Base-by-base conservation (phyloP, 2,329 filamentous ascomycete species). In the Cladobotryum mycophilum region DNA sequence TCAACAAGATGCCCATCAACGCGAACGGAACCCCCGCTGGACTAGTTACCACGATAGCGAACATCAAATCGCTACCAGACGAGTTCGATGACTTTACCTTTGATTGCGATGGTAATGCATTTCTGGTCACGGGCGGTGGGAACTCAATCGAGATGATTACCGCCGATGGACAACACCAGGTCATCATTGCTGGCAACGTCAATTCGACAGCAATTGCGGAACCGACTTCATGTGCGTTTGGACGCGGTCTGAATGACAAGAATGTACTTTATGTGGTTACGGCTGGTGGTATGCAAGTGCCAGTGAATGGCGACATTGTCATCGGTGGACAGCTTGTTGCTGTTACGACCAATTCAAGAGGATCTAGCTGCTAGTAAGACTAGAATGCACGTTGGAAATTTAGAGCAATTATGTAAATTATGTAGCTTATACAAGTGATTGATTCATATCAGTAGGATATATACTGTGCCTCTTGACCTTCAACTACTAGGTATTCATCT, bases 51-150 rank as follows among this genome's bases (percentile, higher is more conserved):
- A 49, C 53, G 14, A 43, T 56, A 15, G 54, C 55, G 15, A 41
- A 44, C 9, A 53, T 13, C 1, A 25, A 45, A 37, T 37, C 42
- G 4, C 15, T 42, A n/a, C 35, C 53, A 8, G 35, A 50, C 9
- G 33, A 50, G 8, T 50, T 30, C 3, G 56, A 60, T 41, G 58
- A 61, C 41, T 60, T 60, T 30, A 41, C 56, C 5, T 55, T 61
- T 45, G 58, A 60, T 44, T 53, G 47, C 20, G 49, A 56, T 11
- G 57, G 56, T 9, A 55, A 55, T 41, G 54, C 51, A 5, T 58
- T 55, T n/a, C 43, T 58, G 14, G 50, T 56, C 1, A 47, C 57
- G 12, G 57, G 55, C 22, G 48, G 56, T n/a, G 57, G 50, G 20
- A 54, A 58, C 38, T 53, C 48, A 2, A 33, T 59, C 42, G 46